Conservation (phyloP, 495 filamentous ascomycete species). For the Lasiosphaeris hirsuta region DNA sequence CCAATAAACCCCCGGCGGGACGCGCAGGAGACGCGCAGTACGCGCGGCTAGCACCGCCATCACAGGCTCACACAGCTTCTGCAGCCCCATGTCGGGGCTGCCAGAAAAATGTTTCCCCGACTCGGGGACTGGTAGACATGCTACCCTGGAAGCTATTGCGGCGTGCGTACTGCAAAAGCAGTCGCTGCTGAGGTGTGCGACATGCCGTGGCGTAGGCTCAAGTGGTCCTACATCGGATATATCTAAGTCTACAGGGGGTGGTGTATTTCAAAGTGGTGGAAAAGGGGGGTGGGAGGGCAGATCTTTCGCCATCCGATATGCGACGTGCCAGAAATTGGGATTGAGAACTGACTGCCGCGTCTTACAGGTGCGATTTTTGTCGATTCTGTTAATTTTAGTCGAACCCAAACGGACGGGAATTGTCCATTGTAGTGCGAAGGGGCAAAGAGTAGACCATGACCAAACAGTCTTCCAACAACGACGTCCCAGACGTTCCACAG, state of each 20-base stretch:
- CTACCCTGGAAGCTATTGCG: too few species aligned
- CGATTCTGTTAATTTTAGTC: not conserved
- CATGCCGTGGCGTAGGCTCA: not conserved
- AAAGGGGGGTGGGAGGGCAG: too few species aligned
- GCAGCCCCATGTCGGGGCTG: too few species aligned
- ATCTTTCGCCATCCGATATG: not conserved
- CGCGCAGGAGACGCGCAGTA: not conserved
- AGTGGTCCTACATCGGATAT: too few species aligned
- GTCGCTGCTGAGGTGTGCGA: not conserved
- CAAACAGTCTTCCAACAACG: not conserved
- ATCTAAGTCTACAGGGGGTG: too few species aligned
- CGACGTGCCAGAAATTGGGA: not conserved
- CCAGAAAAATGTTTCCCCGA: too few species aligned
- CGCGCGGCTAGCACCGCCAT: constrained; percentile 4
- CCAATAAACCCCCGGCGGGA: not conserved
- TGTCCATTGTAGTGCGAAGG: not conserved
- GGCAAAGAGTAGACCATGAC: not conserved
- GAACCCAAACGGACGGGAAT: too few species aligned
- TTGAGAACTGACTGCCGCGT: not conserved
- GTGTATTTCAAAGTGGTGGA: too few species aligned
- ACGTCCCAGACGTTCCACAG: not conserved
- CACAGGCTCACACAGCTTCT: not conserved
- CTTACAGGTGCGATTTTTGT: not conserved
- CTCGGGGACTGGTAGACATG: too few species aligned
- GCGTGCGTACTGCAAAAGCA: too few species aligned